Conservation (phyloP, 2,329 filamentous ascomycete species). For the Parafenestella ontariensis region DNA sequence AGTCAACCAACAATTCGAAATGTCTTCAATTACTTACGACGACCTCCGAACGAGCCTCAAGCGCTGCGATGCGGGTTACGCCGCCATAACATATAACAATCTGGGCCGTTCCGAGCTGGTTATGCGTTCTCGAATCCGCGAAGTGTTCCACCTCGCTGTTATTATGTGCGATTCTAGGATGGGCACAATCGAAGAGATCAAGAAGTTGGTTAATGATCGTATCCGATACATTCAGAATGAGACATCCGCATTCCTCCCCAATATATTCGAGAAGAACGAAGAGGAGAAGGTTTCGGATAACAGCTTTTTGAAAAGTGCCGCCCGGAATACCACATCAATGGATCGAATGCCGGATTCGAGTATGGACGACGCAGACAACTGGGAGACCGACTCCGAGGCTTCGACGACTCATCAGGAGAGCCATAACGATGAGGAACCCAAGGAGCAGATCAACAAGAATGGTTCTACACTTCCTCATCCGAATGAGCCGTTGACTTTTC, state of each 20-base stretch:
- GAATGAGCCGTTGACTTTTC: neutral
- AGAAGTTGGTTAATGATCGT: neutral
- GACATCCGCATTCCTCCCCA: neutral
- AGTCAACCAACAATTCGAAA: neutral
- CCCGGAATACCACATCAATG: too few relatives aligned
- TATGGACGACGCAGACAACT: neutral
- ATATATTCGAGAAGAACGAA: neutral
- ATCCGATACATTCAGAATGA: neutral
- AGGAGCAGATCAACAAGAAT: neutral
- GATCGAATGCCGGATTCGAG: too few relatives aligned
- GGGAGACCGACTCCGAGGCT: neutral
- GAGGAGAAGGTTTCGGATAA: neutral
- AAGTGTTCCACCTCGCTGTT: neutral
- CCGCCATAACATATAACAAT: neutral
- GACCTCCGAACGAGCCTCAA: neutral
- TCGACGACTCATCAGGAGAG: neutral
- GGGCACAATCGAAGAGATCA: neutral
- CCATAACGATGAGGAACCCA: neutral
- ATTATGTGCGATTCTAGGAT: neutral
- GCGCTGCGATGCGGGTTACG: neutral
- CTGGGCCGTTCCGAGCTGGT: neutral
- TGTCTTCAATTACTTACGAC: neutral
- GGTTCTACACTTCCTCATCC: neutral
- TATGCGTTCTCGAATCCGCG: neutral
- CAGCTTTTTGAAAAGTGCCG: too few relatives aligned